A percentile compares a stretch with the other conserved stretches of the same genome.
These are phyloP conservation scores for Truncatella angustata DNA, from an alignment of 2,329 filamentous ascomycete species.

Conservation along the genomic window DNA sequence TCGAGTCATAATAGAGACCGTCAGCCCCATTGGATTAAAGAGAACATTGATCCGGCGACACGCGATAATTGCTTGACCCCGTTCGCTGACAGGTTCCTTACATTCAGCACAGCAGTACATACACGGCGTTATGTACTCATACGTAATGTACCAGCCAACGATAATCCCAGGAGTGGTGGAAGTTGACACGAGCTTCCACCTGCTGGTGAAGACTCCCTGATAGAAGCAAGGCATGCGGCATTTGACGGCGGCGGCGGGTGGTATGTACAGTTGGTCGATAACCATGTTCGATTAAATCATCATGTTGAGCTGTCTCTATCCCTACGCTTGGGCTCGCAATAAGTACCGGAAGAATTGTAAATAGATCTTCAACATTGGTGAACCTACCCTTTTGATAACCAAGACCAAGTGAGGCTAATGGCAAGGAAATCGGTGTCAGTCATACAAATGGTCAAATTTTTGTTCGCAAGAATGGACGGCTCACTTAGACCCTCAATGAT, in stretches of 20 bases:
- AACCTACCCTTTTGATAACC: neutral
- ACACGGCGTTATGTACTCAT: neutral
- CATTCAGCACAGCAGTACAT: neutral
- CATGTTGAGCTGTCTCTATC: too few relatives aligned
- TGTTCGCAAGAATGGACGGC: neutral
- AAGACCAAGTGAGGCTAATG: neutral
- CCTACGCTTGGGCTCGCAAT: neutral
- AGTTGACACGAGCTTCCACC: neutral
- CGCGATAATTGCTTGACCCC: too few relatives aligned
- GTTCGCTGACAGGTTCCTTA: neutral
- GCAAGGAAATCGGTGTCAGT: neutral
- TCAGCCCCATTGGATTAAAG: neutral
- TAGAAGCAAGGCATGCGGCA: neutral
- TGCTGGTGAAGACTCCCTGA: neutral
- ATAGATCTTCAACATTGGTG: neutral
- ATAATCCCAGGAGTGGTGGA: neutral
- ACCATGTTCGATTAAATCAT: neutral
- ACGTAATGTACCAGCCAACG: neutral
- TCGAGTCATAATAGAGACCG: neutral
- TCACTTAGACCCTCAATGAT: neutral
- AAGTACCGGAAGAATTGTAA: neutral
- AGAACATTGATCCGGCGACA: neutral
- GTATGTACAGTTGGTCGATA: neutral
- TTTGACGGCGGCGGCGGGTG: neutral
- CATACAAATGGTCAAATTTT: neutral